phyloP scores from a whole-genome alignment of 768 basidiomycete genomes.

The Boletus rubropictus region DNA sequence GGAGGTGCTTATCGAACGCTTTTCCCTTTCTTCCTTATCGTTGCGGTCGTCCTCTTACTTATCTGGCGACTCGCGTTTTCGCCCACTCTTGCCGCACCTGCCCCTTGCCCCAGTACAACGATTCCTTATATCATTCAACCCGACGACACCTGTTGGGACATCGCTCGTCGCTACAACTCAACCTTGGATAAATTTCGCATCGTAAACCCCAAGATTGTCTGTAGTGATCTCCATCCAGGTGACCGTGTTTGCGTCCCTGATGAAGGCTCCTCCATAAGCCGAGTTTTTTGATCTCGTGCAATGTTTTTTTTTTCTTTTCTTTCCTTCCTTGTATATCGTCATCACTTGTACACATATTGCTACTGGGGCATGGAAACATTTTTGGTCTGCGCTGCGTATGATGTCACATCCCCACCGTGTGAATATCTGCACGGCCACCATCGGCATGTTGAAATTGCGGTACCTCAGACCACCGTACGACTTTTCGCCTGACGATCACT shows the following conservation, averaged over 20 bases:
- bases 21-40: slow-evolving; percentile 68
- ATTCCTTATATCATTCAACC: slow-evolving; percentile 45
- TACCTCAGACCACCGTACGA: slow-evolving; percentile 5
- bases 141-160: slow-evolving; percentile 64
- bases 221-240: slow-evolving; percentile 56
- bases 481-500: slow-evolving; percentile 15
- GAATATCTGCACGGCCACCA: slow-evolving; percentile 21
- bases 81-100: slow-evolving; percentile 23
- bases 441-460: slow-evolving; percentile 18
- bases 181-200: slow-evolving; percentile 47
- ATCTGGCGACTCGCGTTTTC: slow-evolving; percentile 55
- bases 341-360: slow-evolving; percentile 19
- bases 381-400: neutral
- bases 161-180: slow-evolving; percentile 45
- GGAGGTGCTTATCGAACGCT: slow-evolving; percentile 52
- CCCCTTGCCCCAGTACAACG: slow-evolving; percentile 33
- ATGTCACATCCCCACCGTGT: slow-evolving; percentile 19
- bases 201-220: slow-evolving; percentile 49
- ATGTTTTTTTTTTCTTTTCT: neutral
- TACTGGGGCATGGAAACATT: slow-evolving; percentile 6
- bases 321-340: slow-evolving; percentile 9
- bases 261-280: slow-evolving; percentile 31
- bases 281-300: slow-evolving; percentile 18
- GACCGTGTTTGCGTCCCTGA: slow-evolving; percentile 55
- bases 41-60: slow-evolving; percentile 56